Evolutionary conservation across 2,329 filamentous ascomycete genomes (phyloP).

Genomic region (Pseudogymnoascus sp.): DNA sequence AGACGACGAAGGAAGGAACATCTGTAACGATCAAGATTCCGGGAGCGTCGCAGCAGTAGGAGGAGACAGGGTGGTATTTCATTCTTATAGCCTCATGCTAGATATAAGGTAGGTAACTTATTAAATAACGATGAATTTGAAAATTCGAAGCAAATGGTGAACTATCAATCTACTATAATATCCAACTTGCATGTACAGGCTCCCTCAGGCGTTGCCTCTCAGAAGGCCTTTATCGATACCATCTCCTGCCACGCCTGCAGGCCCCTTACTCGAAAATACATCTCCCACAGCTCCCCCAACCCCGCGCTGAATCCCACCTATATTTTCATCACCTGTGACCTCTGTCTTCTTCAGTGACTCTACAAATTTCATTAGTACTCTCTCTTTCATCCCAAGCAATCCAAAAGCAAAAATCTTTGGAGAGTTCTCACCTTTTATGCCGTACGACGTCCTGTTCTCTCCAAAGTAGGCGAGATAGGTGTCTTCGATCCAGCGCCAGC

Average conservation of each 20-base stretch:
- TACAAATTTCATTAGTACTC: constrained; percentile 7
- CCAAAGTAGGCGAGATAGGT: constrained; percentile 26
- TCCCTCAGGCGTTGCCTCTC: constrained; percentile 17
- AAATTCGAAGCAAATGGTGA: constrained; percentile 25
- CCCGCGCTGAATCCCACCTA: constrained; percentile 22
- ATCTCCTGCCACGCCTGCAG: constrained; percentile 19
- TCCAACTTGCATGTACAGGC: not conserved
- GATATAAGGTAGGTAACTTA: not conserved
- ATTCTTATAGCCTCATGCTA: not conserved
- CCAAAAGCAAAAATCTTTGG: not conserved
- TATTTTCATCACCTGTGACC: constrained; percentile 23
- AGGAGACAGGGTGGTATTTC: not conserved
- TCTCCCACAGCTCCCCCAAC: constrained; percentile 20
- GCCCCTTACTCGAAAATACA: constrained; percentile 15
- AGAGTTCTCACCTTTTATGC: constrained; percentile 21
- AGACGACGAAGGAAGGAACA: constrained; percentile 23
- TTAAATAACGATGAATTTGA: constrained; percentile 24
- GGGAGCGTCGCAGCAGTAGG: constrained; percentile 14
- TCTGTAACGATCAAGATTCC: constrained; percentile 24
- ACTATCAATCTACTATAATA: constrained; percentile 24
- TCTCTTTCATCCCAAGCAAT: not conserved
- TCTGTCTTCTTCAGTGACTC: constrained; percentile 22
- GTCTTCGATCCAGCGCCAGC: constrained; percentile 24
- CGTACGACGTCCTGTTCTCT: constrained; percentile 24
- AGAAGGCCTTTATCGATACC: constrained; percentile 21